Evolutionary conservation across 306 rosid genomes (phyloP).

Genomic region (Casuarina equisetifolia): DNA sequence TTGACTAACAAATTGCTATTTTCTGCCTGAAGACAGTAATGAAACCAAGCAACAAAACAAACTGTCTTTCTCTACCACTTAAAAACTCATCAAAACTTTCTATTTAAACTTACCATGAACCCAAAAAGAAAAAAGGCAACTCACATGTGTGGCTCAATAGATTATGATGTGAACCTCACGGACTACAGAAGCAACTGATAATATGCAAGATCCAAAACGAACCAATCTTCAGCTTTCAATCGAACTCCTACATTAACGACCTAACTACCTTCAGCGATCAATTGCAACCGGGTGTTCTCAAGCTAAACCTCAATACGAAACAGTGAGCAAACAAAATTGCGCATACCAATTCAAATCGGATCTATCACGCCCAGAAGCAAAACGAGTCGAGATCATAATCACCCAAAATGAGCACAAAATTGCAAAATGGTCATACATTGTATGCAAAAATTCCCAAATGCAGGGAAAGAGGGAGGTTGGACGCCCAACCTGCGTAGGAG

Average conservation of each 20-base stretch:
- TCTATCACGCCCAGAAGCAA: not conserved
- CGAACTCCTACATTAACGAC: not conserved
- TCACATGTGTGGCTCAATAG: not conserved
- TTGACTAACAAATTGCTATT: not conserved
- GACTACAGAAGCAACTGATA: not conserved
- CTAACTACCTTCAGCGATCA: not conserved
- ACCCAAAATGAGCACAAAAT: conserved; percentile 3
- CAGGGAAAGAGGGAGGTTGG: not conserved
- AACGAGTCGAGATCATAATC: not conserved
- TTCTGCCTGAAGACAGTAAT: not conserved
- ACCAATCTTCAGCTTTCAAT: not conserved
- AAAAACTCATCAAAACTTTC: not conserved
- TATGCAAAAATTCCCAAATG: not conserved
- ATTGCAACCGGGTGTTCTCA: not conserved
- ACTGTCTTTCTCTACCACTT: not conserved
- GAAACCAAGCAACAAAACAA: not conserved
- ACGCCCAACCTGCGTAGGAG: conserved; percentile 49
- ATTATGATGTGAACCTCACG: not conserved
- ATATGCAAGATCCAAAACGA: not conserved
- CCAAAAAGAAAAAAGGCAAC: not conserved
- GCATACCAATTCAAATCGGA: not conserved
- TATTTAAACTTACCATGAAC: too few species aligned
- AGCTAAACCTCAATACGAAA: not conserved
- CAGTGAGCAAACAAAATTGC: not conserved
- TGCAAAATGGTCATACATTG: not conserved